Evolutionary conservation across 345 rosid species (phyloP).

Genomic region (Citrus sp.): DNA sequence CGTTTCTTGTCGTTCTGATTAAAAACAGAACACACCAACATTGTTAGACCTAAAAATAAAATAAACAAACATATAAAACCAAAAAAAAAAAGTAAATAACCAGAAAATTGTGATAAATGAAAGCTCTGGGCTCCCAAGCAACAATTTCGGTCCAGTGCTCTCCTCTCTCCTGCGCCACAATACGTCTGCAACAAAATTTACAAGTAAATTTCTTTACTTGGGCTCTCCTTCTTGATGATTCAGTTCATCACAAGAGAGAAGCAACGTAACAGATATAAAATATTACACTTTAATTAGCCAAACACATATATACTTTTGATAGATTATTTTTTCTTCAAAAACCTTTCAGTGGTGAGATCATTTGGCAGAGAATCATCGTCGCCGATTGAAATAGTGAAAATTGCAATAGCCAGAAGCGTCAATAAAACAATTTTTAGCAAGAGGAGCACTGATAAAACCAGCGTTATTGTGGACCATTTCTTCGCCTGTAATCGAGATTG

Average conservation of each 20-base stretch:
- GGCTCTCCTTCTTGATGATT: no score
- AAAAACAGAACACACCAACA: background rate
- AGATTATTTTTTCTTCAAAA: no score
- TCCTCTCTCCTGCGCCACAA: slow-evolving; percentile 57
- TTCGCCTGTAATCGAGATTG: slow-evolving; percentile 53
- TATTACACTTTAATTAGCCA: no score
- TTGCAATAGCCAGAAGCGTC: slow-evolving; percentile 67
- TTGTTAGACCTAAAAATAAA: background rate
- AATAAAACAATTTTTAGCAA: slow-evolving; percentile 63
- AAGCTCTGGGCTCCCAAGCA: slow-evolving; percentile 93
- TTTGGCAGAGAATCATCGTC: slow-evolving; percentile 43
- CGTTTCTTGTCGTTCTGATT: background rate
- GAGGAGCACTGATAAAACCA: slow-evolving; percentile 56
- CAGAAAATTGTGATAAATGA: slow-evolving; percentile 79
- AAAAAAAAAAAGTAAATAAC: slow-evolving; percentile 30
- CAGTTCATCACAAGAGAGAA: no score
- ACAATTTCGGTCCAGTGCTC: slow-evolving; percentile 88
- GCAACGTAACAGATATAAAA: no score
- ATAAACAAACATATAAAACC: background rate
- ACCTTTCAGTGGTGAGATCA: slow-evolving; percentile 33
- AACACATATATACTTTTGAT: slow-evolving; percentile 41
- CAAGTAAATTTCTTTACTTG: background rate
- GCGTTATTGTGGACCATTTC: slow-evolving; percentile 57
- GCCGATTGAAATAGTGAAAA: slow-evolving; percentile 59
- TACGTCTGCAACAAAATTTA: slow-evolving; percentile 36